Evolutionary conservation across 768 basidiomycete species (phyloP).

Genomic region (Cubamyces lactineus): DNA sequence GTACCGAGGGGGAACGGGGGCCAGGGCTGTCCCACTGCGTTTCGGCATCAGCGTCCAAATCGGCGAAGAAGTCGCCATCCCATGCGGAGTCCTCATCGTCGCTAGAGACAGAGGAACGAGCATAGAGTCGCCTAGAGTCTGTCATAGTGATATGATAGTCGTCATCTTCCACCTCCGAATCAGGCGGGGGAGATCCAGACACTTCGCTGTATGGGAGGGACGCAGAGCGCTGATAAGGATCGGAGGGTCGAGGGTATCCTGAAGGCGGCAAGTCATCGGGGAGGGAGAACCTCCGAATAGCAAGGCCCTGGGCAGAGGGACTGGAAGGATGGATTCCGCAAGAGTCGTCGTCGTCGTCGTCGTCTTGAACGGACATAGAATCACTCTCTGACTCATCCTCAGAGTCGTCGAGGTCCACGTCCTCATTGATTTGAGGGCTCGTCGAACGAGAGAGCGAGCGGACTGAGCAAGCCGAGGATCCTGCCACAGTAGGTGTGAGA

Average conservation of each 20-base stretch:
- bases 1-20: slow-evolving; percentile 63
- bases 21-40: slow-evolving; percentile 64
- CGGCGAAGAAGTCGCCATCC: slow-evolving; percentile 48
- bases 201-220: slow-evolving; percentile 59
- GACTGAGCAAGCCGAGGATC: slow-evolving; percentile 27
- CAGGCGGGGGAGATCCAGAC: slow-evolving; percentile 64
- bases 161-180: slow-evolving; percentile 67
- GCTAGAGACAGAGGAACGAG: slow-evolving; percentile 25
- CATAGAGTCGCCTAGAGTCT: slow-evolving; percentile 38
- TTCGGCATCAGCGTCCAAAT: slow-evolving; percentile 57
- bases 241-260: slow-evolving; percentile 23
- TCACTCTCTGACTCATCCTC: slow-evolving; percentile 41
- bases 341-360: slow-evolving; percentile 32
- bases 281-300: slow-evolving; percentile 56
- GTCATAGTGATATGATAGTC: slow-evolving; percentile 43
- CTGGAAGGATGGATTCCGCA: slow-evolving; percentile 53
- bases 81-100: slow-evolving; percentile 36
- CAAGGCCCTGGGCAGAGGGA: slow-evolving; percentile 57
- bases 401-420: slow-evolving; percentile 40
- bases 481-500: slow-evolving; percentile 35
- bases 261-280: slow-evolving; percentile 37
- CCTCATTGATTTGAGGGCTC: slow-evolving; percentile 27
- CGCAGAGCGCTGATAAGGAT: slow-evolving; percentile 53
- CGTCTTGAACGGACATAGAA: slow-evolving; percentile 49
- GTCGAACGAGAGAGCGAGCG: slow-evolving; percentile 27